These are phyloP conservation scores for Clarireedia hainanense DNA, from an alignment of 2,329 filamentous ascomycete genomes.

Conservation along the genomic window DNA sequence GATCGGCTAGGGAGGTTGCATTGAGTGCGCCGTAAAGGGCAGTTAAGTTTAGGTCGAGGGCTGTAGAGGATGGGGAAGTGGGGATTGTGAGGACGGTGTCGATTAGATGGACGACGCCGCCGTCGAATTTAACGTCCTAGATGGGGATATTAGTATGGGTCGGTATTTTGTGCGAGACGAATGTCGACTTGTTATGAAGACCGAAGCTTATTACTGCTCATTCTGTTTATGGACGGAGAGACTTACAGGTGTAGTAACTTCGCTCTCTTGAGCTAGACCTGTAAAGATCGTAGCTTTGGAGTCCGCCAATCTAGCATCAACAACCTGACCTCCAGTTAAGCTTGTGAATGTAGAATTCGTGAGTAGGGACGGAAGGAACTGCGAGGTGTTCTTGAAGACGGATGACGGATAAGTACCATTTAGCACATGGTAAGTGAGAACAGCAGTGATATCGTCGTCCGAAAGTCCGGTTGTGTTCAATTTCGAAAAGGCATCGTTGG, in stretches of 20 bases:
- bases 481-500: slow-evolving; percentile 11
- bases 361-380: slow-evolving; percentile 16
- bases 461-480: slow-evolving; percentile 10
- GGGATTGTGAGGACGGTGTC: slow-evolving; percentile 42
- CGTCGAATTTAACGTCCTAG: slow-evolving; percentile 45
- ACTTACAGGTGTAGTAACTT: slow-evolving; percentile 15
- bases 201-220: too few species aligned
- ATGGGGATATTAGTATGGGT: not conserved
- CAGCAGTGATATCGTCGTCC: slow-evolving; percentile 11
- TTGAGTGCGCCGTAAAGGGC: slow-evolving; percentile 7
- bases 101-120: slow-evolving; percentile 47
- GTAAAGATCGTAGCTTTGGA: not conserved
- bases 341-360: slow-evolving; percentile 14
- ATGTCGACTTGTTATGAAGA: not conserved
- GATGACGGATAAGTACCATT: slow-evolving; percentile 14
- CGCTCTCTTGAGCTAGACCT: slow-evolving; percentile 8
- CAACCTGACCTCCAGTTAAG: slow-evolving; percentile 18
- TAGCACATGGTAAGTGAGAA: slow-evolving; percentile 17
- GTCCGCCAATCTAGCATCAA: slow-evolving; percentile 11
- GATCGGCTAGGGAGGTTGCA: slow-evolving; percentile 7
- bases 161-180: not conserved
- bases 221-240: not conserved
- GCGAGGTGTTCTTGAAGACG: slow-evolving; percentile 10
- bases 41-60: slow-evolving; percentile 16
- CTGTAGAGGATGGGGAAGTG: slow-evolving; percentile 8